These are phyloP conservation scores for Aspergillus glaucus DNA, from an alignment of 2,329 filamentous ascomycete genomes.

Conservation along the genomic window DNA sequence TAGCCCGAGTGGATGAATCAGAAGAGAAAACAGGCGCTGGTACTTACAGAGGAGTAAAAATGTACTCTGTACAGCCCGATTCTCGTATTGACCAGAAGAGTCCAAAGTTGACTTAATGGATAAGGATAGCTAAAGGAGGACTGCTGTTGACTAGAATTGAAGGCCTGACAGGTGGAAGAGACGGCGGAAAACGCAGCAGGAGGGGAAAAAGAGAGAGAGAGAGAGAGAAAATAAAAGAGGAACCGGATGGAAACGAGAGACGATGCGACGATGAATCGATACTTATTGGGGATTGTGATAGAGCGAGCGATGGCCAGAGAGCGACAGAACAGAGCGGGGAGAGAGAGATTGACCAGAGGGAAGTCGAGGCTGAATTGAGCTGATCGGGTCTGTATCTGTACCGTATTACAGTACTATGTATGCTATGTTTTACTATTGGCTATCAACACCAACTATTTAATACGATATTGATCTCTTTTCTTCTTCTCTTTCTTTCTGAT, in stretches of 20 bases:
- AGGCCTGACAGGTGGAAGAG: background rate
- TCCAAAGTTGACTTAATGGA: no score
- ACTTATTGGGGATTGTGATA: no score
- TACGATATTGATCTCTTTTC: constrained; percentile 1
- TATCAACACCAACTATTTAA: background rate
- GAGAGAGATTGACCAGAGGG: background rate
- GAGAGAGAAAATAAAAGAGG: constrained; percentile 13
- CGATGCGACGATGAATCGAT: constrained; percentile 15
- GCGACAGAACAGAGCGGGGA: constrained; percentile 5
- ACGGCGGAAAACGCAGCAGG: constrained; percentile 9
- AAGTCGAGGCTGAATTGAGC: background rate
- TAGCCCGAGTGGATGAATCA: constrained; percentile 18
- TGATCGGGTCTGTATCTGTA: constrained; percentile 1
- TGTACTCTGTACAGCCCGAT: no score
- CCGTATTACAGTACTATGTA: no score
- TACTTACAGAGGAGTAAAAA: no score
- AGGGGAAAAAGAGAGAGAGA: constrained; percentile 15
- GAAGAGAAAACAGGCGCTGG: constrained; percentile 2
- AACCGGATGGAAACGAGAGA: constrained; percentile 14
- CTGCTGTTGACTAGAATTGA: no score
- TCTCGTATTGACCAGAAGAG: no score
- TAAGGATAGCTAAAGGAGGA: no score
- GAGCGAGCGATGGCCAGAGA: no score
- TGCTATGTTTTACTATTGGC: no score
- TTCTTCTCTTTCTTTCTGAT: constrained; percentile 1